Evolutionary conservation across 768 basidiomycete genomes (phyloP), one percentile per base, ranked within the genome.

Genomic region (Hypholoma fasciculare): DNA sequence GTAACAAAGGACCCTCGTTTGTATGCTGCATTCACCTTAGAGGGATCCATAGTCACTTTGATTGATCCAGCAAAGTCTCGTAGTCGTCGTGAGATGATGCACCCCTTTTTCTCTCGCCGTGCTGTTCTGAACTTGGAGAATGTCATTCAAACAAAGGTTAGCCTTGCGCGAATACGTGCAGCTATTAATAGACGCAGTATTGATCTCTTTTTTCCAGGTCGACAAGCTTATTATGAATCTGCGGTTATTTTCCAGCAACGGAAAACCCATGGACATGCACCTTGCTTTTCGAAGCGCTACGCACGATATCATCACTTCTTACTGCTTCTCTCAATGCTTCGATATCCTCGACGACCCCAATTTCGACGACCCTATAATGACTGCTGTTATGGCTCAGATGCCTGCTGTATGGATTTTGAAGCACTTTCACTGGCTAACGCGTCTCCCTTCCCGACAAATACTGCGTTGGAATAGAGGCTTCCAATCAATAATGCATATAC

Each of bases 251-350:
- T 30, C 26, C 17, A 11, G 59, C 50, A 43, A 62, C 19, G 48
- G 60, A 49, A 56, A 44, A 30, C 69, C 76, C 2, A 65, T 66
- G 6, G 66, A 79, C 52, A 67, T 79, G 63, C 74, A 72, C 65
- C 63, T 73, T 36, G 78, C 76, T 4, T 80, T 76, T 49, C 72
- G 77, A 36, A 76, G 76, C 34, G 67, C 72, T 13, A 72, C 78
- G 9, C 63, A 78, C 59, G 80, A 80, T 59, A 74, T 78, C 49
- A 76, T 82, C 51, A 69, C 77, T 11, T 67, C 72, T 6, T 77
- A 78, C 60, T 74, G 74, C 61, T 80, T 80, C 52, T 70, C 71
- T 13, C 63, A 67, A 26, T 72, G 66, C 19, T 58, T 69, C 30
- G 65, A 74, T 47, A 66, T 71, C 9, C 64, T 79, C 13, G 67